Evolutionary conservation across 2,329 filamentous ascomycete species (phyloP).

Genomic region (Pseudocercospora fuligena): DNA sequence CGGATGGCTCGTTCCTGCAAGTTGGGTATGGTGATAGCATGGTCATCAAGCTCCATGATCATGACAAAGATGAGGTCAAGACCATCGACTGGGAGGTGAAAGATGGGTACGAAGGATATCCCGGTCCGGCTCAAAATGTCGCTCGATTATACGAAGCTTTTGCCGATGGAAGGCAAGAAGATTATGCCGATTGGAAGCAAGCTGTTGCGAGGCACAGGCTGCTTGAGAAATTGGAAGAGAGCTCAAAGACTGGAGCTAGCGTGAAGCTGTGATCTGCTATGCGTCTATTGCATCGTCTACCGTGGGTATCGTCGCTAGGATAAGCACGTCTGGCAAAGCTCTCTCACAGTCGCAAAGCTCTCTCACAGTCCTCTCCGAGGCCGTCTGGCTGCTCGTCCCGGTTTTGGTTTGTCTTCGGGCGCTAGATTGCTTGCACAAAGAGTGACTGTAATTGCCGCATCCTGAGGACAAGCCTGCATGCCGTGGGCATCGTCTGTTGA

Average conservation of each 20-base stretch:
- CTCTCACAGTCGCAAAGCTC: too few species aligned
- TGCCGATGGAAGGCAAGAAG: slow-evolving; percentile 12
- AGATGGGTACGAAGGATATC: slow-evolving; percentile 10
- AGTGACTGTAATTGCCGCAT: slow-evolving; percentile 41
- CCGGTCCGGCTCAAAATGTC: background rate
- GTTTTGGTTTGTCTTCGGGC: background rate
- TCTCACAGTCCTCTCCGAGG: background rate
- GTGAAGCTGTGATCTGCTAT: background rate
- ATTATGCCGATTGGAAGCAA: slow-evolving; percentile 15
- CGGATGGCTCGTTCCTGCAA: slow-evolving; percentile 4
- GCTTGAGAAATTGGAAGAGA: slow-evolving; percentile 16
- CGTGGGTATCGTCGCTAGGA: background rate
- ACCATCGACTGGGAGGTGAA: slow-evolving; percentile 4
- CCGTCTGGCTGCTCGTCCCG: background rate
- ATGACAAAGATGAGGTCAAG: slow-evolving; percentile 9
- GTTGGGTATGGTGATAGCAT: slow-evolving; percentile 11
- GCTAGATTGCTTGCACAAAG: slow-evolving; percentile 32
- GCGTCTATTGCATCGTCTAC: too few species aligned
- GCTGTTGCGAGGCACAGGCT: slow-evolving; percentile 16
- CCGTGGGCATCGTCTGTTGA: slow-evolving; percentile 44
- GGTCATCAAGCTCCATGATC: slow-evolving; percentile 13
- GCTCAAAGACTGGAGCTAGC: slow-evolving; percentile 7
- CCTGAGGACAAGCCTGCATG: slow-evolving; percentile 41
- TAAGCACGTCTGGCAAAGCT: too few species aligned
- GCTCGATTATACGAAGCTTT: slow-evolving; percentile 21